phyloP scores from a whole-genome alignment of 23 red algal genomes.

The Rhodosorus marinus region DNA sequence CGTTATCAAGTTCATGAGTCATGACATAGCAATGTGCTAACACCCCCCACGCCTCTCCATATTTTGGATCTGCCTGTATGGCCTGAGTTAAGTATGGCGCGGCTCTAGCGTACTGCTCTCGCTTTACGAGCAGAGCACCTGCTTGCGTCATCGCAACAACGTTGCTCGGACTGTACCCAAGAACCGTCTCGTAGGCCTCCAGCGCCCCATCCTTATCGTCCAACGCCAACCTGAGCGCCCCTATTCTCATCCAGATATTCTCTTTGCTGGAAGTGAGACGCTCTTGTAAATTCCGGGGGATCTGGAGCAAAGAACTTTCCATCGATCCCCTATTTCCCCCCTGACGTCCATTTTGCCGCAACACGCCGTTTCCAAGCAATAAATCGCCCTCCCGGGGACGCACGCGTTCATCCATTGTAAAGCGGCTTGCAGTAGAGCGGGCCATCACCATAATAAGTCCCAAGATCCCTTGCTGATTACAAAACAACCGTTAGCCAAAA shows the following conservation, averaged over 20 bases:
- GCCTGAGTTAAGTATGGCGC: constrained; percentile 32
- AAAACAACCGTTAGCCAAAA: no score
- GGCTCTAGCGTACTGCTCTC: constrained; percentile 48
- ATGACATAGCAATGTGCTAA: constrained; percentile 74
- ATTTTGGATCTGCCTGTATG: constrained; percentile 12
- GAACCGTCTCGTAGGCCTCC: constrained; percentile 50
- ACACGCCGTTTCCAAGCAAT: no score
- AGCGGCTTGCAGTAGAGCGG: no score
- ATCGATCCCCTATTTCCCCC: no score
- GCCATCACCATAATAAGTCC: no score
- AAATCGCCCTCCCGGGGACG: no score
- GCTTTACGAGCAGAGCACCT: constrained; percentile 46
- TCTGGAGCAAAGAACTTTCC: no score
- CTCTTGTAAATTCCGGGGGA: no score
- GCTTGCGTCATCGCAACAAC: constrained; percentile 53
- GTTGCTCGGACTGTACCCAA: constrained; percentile 31
- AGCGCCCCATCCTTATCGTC: constrained; percentile 52
- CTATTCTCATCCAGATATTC: constrained; percentile 76
- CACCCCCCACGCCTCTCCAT: constrained; percentile 72
- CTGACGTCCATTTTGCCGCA: no score
- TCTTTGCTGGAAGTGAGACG: no score
- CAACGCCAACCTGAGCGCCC: constrained; percentile 29
- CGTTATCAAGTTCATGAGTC: constrained; percentile 54
- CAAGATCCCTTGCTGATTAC: no score
- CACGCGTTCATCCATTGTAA: no score